phyloP scores from a whole-genome alignment of 441 rosid genomes.

The Lepidium campestre region DNA sequence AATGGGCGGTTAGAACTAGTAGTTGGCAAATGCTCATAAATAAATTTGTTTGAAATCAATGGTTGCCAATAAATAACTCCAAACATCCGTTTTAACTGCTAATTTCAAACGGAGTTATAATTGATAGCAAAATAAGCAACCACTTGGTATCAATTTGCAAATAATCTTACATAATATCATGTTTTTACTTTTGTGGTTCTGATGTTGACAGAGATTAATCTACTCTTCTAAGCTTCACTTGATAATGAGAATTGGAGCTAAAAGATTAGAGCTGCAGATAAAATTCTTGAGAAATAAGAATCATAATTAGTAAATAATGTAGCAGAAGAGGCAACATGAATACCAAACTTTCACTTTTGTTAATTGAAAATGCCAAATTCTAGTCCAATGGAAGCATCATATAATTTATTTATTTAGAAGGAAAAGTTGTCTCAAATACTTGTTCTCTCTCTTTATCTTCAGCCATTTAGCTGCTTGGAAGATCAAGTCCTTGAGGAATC shows the following conservation, averaged over 20 bases:
- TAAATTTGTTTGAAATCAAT: too few relatives aligned
- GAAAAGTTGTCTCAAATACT: not conserved
- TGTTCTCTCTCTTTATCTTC: conserved; percentile 26
- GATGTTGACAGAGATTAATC: not conserved
- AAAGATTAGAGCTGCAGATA: not conserved
- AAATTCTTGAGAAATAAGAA: not conserved
- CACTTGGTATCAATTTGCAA: too few relatives aligned
- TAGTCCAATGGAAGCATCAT: conserved; percentile 9
- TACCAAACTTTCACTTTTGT: not conserved
- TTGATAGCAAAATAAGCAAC: too few relatives aligned
- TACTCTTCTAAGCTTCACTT: conserved; percentile 17
- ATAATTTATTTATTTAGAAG: not conserved
- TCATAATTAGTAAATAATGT: not conserved
- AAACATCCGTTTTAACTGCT: too few relatives aligned
- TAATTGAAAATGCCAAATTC: not conserved
- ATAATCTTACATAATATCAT: too few relatives aligned
- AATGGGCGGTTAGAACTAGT: too few relatives aligned
- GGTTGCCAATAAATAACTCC: too few relatives aligned
- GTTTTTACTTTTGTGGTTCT: too few relatives aligned
- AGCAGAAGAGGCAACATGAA: not conserved
- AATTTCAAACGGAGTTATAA: too few relatives aligned
- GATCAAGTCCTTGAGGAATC: conserved; percentile 53
- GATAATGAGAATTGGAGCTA: not conserved
- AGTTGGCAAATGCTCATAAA: too few relatives aligned
- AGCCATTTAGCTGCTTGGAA: conserved; percentile 50